A percentile compares a stretch with the other conserved stretches of the same genome.
phyloP scores from a whole-genome alignment of 305 asterid genomes.

The Ajuga reptans region DNA sequence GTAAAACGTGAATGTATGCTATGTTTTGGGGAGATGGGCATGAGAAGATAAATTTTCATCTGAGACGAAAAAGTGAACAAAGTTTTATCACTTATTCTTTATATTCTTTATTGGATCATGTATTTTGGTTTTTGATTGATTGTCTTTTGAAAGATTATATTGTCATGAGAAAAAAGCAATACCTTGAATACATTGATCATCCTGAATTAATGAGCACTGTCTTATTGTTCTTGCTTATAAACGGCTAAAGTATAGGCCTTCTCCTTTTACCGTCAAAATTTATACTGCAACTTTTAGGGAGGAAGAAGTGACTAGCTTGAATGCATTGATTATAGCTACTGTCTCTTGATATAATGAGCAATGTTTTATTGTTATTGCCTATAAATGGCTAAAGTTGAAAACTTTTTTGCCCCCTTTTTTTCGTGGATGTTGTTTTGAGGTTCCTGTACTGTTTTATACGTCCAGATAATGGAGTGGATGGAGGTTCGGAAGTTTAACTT shows the following conservation, averaged over 20 bases:
- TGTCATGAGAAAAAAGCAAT: background rate
- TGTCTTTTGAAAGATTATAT: background rate
- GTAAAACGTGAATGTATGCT: background rate
- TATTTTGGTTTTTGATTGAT: background rate
- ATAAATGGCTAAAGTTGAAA: background rate
- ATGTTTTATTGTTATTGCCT: background rate
- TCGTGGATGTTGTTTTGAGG: background rate
- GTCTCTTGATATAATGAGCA: background rate
- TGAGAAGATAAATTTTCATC: background rate
- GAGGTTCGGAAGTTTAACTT: constrained; percentile 42
- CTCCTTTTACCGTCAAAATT: too few relatives aligned
- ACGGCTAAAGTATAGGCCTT: too few relatives aligned
- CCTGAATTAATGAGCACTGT: too few relatives aligned
- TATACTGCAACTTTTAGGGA: background rate
- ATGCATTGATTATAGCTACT: background rate
- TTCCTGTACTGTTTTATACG: background rate
- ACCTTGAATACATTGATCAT: too few relatives aligned
- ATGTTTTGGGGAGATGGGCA: background rate
- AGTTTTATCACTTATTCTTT: background rate
- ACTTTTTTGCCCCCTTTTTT: background rate
- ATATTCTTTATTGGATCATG: background rate
- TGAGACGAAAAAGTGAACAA: background rate
- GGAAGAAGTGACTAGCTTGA: background rate
- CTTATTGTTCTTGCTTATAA: too few relatives aligned
- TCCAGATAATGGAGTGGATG: constrained; percentile 83